These are phyloP conservation scores for Corymbia citriodora DNA, from an alignment of 441 rosid species.

Conservation along the genomic window DNA sequence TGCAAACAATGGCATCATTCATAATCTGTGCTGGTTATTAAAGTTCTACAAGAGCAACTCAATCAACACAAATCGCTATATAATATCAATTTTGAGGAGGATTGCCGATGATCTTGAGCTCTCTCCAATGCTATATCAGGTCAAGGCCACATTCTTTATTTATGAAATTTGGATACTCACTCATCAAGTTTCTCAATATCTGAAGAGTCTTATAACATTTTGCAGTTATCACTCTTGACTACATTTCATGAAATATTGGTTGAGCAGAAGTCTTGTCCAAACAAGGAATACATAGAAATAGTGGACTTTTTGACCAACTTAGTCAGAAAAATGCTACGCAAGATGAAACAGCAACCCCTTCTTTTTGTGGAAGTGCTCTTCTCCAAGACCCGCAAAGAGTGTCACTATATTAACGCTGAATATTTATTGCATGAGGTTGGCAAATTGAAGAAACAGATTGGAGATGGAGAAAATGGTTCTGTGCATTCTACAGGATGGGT, in stretches of 20 bases:
- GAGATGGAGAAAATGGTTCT: slow-evolving; percentile 42
- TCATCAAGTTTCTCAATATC: slow-evolving; percentile 6
- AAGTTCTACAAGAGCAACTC: slow-evolving; percentile 82
- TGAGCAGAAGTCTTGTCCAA: slow-evolving; percentile 71
- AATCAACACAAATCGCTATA: slow-evolving; percentile 50
- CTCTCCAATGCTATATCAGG: slow-evolving; percentile 99
- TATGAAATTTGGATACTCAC: background rate
- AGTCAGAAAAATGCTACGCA: slow-evolving; percentile 73
- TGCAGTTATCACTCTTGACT: slow-evolving; percentile 81
- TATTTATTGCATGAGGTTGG: slow-evolving; percentile 80
- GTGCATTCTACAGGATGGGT: slow-evolving; percentile 44
- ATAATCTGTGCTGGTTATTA: slow-evolving; percentile 92
- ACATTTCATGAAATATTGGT: slow-evolving; percentile 72
- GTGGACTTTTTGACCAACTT: slow-evolving; percentile 61
- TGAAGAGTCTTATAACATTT: slow-evolving; percentile 7
- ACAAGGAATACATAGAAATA: slow-evolving; percentile 56
- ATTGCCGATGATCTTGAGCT: slow-evolving; percentile 87
- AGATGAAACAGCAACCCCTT: slow-evolving; percentile 88
- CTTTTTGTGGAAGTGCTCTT: slow-evolving; percentile 94
- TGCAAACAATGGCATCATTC: slow-evolving; percentile 75
- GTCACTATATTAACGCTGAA: slow-evolving; percentile 84
- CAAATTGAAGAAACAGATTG: slow-evolving; percentile 51
- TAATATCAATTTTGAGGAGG: slow-evolving; percentile 60
- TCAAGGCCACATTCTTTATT: slow-evolving; percentile 10
- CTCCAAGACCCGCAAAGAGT: slow-evolving; percentile 84